phyloP scores from a whole-genome alignment of 1,284 basidiomycete species.

The Cystobasidium slooffiae region DNA sequence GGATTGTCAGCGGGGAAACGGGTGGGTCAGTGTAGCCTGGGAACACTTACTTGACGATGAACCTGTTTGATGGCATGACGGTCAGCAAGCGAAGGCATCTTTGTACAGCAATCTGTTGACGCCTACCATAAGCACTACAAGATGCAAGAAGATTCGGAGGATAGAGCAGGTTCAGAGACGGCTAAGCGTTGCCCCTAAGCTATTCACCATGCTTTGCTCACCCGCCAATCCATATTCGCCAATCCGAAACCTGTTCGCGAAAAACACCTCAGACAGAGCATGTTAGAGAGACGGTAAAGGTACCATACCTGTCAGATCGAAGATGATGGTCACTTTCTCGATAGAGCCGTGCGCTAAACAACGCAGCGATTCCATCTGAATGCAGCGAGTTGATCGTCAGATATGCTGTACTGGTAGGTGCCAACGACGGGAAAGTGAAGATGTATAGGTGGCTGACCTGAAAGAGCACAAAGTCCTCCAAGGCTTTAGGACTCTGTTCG shows the following conservation, averaged over 20 bases:
- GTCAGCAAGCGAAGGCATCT: neutral
- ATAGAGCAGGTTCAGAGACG: too few relatives aligned
- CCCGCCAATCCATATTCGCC: constrained; percentile 42
- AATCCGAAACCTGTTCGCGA: constrained; percentile 45
- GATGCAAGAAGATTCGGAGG: neutral
- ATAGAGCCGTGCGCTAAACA: constrained; percentile 55
- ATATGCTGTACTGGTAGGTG: too few relatives aligned
- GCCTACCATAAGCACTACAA: constrained; percentile 16
- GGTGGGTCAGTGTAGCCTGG: constrained; percentile 30
- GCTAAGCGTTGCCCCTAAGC: too few relatives aligned
- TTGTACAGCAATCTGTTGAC: neutral
- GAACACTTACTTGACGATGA: constrained; percentile 28
- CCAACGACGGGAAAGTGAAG: neutral
- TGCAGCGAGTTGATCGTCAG: neutral
- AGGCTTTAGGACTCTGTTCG: constrained; percentile 54
- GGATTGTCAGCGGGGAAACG: constrained; percentile 40
- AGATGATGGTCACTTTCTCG: constrained; percentile 56
- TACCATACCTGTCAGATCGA: constrained; percentile 54
- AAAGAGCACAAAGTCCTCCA: constrained; percentile 55
- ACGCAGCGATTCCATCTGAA: constrained; percentile 56
- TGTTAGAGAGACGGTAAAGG: neutral
- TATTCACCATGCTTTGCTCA: neutral
- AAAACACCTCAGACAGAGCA: neutral
- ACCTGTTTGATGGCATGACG: neutral
- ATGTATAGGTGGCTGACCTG: constrained; percentile 3